Conservation (phyloP, 257 asterid genomes). For the Striga asiatica region DNA sequence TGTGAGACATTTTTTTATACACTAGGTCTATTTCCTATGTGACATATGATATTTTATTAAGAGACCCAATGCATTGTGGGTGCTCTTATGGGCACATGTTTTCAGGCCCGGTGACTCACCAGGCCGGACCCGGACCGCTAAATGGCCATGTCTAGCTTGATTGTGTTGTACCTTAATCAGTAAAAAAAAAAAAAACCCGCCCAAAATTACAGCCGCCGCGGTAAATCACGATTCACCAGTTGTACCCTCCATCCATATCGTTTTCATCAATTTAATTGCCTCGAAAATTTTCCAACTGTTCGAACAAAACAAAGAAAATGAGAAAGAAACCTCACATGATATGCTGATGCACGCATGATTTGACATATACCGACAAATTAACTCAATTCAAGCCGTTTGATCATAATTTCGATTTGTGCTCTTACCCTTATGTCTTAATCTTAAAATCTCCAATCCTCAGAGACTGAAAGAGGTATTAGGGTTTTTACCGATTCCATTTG, state of each 20-base stretch:
- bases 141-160: slow-evolving; percentile 2
- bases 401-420: slow-evolving; percentile 14
- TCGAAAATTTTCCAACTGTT: neutral
- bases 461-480: slow-evolving; percentile 17
- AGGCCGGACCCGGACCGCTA: too few species aligned
- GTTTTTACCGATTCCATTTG: slow-evolving; percentile 17
- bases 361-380: slow-evolving; percentile 10
- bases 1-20: too few species aligned
- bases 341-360: too few species aligned
- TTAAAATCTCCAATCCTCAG: neutral
- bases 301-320: neutral
- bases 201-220: neutral
- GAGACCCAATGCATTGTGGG: too few species aligned
- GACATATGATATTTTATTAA: too few species aligned
- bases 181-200: too few species aligned
- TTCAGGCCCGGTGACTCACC: too few species aligned
- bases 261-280: slow-evolving; percentile 1
- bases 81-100: too few species aligned
- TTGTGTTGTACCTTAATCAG: too few species aligned
- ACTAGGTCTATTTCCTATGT: too few species aligned
- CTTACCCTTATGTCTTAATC: slow-evolving; percentile 2
- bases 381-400: slow-evolving; percentile 17
- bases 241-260: slow-evolving; percentile 14
- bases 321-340: slow-evolving; percentile 18
- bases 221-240: slow-evolving; percentile 9